Evolutionary conservation across 306 rosid genomes (phyloP).

Genomic region (Carpinus fangiana): DNA sequence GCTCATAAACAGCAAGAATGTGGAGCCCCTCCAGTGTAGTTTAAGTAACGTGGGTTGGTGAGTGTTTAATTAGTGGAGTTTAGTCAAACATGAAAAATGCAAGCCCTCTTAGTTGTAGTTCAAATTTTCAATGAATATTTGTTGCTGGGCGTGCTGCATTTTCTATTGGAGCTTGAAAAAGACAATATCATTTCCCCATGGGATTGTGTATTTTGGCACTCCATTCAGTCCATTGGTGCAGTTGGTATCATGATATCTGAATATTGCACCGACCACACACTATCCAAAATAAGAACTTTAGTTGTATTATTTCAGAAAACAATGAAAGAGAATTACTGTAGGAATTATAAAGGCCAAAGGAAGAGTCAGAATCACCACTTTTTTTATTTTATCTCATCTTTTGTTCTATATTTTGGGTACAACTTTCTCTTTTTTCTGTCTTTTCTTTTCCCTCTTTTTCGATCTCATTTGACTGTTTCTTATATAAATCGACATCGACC

Average conservation of each 20-base stretch:
- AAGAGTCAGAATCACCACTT: not conserved
- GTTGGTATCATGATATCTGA: not conserved
- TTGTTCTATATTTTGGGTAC: not conserved
- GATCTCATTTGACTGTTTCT: constrained; percentile 6
- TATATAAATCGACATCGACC: not conserved
- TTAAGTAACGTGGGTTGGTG: no score
- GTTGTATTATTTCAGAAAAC: not conserved
- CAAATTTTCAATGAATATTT: not conserved
- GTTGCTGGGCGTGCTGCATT: not conserved
- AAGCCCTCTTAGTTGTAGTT: not conserved
- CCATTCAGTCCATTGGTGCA: constrained; percentile 1
- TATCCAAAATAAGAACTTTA: not conserved
- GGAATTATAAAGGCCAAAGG: not conserved
- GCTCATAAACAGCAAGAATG: not conserved
- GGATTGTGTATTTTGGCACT: not conserved
- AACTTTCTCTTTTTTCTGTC: not conserved
- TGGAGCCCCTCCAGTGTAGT: not conserved
- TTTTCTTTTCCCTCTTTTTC: not conserved
- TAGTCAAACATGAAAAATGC: not conserved
- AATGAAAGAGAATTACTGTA: not conserved
- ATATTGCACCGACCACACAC: constrained; percentile 1
- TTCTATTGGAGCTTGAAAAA: not conserved
- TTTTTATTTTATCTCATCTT: not conserved
- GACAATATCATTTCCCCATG: constrained; percentile 11
- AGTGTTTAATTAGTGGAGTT: no score